phyloP scores from a whole-genome alignment of 176 grass and related monocot genomes.

The Triticum urartu region DNA sequence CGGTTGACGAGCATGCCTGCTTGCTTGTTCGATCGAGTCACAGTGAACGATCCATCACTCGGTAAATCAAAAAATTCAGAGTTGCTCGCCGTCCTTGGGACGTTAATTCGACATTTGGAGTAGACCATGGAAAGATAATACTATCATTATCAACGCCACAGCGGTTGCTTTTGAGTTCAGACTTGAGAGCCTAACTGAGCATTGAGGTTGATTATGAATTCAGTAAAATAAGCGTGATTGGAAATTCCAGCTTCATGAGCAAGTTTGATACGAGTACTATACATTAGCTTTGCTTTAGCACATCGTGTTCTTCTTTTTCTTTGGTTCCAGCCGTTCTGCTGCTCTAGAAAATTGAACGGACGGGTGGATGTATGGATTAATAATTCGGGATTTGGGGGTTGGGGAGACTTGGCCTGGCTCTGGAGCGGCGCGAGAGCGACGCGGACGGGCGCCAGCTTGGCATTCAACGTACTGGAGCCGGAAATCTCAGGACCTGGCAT shows the following conservation, averaged over 20 bases:
- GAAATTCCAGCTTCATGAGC: too few relatives aligned
- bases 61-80: too few relatives aligned
- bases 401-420: background rate
- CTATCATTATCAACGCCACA: too few relatives aligned
- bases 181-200: background rate
- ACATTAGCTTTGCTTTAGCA: background rate
- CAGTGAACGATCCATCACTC: background rate
- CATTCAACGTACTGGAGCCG: background rate
- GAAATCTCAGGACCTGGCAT: slow-evolving; percentile 24
- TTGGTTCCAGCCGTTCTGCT: background rate
- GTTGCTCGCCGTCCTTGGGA: background rate
- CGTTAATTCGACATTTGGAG: background rate
- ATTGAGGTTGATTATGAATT: background rate
- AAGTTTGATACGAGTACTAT: too few relatives aligned
- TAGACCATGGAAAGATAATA: background rate
- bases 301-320: background rate
- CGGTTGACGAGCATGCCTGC: too few relatives aligned
- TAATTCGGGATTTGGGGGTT: background rate
- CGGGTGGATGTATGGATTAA: background rate
- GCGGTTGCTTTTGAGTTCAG: too few relatives aligned
- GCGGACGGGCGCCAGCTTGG: slow-evolving; percentile 20
- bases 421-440: background rate
- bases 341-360: background rate
- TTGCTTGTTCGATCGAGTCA: background rate
- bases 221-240: background rate